Conservation (phyloP, 768 basidiomycete genomes). For the Obba rivulosa region DNA sequence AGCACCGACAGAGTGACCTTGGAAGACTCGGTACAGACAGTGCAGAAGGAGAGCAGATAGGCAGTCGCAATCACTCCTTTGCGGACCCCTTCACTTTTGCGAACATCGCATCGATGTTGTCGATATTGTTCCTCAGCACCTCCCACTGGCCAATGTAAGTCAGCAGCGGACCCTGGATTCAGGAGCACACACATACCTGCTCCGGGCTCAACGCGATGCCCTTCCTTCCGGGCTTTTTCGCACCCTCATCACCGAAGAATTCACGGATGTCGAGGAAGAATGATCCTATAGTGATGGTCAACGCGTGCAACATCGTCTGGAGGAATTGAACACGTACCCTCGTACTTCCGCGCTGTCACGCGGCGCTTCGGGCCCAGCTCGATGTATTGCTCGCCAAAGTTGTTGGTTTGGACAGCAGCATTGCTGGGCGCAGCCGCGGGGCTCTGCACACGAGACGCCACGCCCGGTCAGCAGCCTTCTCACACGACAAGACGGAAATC, state of each 20-base stretch:
- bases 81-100: conserved; percentile 13
- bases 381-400: conserved; percentile 51
- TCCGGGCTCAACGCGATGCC: conserved; percentile 64
- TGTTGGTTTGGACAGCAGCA: no score
- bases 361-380: conserved; percentile 72
- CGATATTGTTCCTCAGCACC: conserved; percentile 37
- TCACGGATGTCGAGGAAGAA: conserved; percentile 69
- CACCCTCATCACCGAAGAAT: conserved; percentile 49
- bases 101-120: conserved; percentile 48
- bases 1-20: no score
- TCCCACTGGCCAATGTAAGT: conserved; percentile 62
- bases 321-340: conserved; percentile 27
- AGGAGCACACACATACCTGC: conserved; percentile 42
- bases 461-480: no score
- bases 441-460: no score
- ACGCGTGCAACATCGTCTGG: no score
- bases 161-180: neutral
- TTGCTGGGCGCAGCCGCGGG: no score
- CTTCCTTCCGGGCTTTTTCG: conserved; percentile 76
- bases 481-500: no score
- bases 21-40: neutral
- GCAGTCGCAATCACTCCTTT: neutral
- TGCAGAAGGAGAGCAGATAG: neutral
- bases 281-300: no score
- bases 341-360: conserved; percentile 48